Base-by-base conservation (phyloP, 257 asterid species). In the Verbascum thapsus region DNA sequence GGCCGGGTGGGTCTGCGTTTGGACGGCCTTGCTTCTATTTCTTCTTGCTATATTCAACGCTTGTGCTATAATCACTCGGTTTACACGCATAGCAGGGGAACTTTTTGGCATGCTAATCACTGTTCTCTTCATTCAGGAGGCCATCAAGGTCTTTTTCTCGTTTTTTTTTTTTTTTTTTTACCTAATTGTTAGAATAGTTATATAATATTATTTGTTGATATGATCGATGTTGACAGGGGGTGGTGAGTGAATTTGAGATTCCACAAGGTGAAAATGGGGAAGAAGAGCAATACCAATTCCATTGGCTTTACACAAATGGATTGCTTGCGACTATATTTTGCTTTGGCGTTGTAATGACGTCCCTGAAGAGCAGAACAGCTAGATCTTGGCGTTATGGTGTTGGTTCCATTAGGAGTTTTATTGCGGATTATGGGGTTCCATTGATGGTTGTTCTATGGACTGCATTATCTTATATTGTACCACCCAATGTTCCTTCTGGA, bases 11-110 rank as follows among this genome's bases (percentile, higher is more conserved):
- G 88, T 84, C 10, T 84, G 88, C 63, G 78, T 81, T 20, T 84
- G 91, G 91, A 78, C 82, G 7, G 76, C 91, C 3, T 17, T 74
- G 73, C 11, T 81, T 61, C 76, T 84, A 41, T 76, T 81, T 61
- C 77, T 81, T 59, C 81, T 84, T 44, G 91, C 91, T 64, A 68
- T 72, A 62, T 75, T 79, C 67, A 60, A 83, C 23, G 85, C 91
- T 66, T 81, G 88, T 51, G 48, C 80, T 8, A 60, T 84, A 59
- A 72, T 90, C 72, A 63, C 75, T 50, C 86, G 92, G 60, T 90
- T 90, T 58, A 90, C 98, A n/a, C 83, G 98, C 80, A 78, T 88
- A 32, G 95, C 98, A 18, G 95, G 96, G 61, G 98, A 90, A 39
- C 94, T 87, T 42, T 90, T 90, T 55, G 95, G 98, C 83, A 90